Conservation (phyloP, 2,329 filamentous ascomycete species). For the Aureobasidium pullulans region DNA sequence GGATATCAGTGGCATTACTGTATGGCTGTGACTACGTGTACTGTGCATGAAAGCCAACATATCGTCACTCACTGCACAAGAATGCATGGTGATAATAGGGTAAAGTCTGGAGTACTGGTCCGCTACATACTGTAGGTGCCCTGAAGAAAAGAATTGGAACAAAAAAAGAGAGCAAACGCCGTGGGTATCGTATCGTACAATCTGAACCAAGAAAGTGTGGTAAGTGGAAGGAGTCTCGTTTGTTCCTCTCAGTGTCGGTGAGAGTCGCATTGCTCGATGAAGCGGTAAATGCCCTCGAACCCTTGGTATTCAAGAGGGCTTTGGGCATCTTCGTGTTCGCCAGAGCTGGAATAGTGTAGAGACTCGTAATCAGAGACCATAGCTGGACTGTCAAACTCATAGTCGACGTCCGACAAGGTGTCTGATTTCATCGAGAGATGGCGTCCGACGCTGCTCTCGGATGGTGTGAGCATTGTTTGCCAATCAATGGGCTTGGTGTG, state of each 20-base stretch:
- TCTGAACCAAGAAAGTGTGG: neutral
- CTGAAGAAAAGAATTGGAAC: neutral
- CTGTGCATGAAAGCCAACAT: too few species aligned
- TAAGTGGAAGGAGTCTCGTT: neutral
- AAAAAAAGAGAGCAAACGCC: neutral
- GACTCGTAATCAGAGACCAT: constrained; percentile 51
- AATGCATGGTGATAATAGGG: too few species aligned
- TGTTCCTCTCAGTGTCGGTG: neutral
- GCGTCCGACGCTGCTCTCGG: constrained; percentile 25
- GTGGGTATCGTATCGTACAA: constrained; percentile 9
- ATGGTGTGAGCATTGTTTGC: constrained; percentile 50
- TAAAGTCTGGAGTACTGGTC: too few species aligned
- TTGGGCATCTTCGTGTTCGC: constrained; percentile 20
- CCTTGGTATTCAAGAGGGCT: constrained; percentile 53
- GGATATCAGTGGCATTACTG: too few species aligned
- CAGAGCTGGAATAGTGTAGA: constrained; percentile 41
- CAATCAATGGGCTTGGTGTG: constrained; percentile 33
- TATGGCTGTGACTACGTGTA: too few species aligned
- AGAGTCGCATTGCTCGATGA: constrained; percentile 56
- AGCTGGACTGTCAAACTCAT: constrained; percentile 27
- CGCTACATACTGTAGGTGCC: neutral
- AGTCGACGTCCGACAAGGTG: constrained; percentile 26
- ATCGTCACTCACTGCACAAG: too few species aligned
- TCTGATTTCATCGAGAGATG: constrained; percentile 19
- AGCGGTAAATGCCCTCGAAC: constrained; percentile 58